These are phyloP conservation scores for Triticum urartu DNA, from an alignment of 176 grass and related monocot genomes.

Conservation along the genomic window DNA sequence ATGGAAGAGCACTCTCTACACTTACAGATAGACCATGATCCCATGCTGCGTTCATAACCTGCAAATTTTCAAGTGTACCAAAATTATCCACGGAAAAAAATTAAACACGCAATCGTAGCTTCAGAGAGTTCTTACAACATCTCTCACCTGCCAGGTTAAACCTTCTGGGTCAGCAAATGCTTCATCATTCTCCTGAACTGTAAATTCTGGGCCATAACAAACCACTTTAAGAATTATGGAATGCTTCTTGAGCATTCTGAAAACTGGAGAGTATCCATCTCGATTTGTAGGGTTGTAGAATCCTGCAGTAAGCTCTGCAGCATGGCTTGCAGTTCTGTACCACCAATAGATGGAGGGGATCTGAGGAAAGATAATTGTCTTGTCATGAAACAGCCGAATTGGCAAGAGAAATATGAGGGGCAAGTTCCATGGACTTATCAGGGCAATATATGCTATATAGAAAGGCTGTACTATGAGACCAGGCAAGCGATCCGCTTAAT, in stretches of 20 bases:
- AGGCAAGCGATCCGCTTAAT: background rate
- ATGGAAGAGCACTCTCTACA: constrained; percentile 64
- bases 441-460: background rate
- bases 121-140: background rate
- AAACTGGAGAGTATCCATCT: constrained; percentile 80
- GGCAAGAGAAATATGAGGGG: background rate
- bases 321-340: constrained; percentile 82
- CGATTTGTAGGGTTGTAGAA: constrained; percentile 87
- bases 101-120: background rate
- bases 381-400: constrained; percentile 13
- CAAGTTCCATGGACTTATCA: constrained; percentile 14
- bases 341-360: constrained; percentile 85
- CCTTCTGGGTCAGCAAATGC: constrained; percentile 63
- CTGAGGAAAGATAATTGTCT: constrained; percentile 41
- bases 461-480: background rate
- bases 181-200: constrained; percentile 48
- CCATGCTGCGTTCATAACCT: constrained; percentile 81
- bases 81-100: background rate
- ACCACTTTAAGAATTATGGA: constrained; percentile 64
- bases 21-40: constrained; percentile 65
- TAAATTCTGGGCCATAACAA: constrained; percentile 45
- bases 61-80: background rate
- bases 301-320: constrained; percentile 88
- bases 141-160: constrained; percentile 79
- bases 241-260: constrained; percentile 81